Evolutionary conservation across 441 rosid species (phyloP).

Genomic region (Brassica hybrid): DNA sequence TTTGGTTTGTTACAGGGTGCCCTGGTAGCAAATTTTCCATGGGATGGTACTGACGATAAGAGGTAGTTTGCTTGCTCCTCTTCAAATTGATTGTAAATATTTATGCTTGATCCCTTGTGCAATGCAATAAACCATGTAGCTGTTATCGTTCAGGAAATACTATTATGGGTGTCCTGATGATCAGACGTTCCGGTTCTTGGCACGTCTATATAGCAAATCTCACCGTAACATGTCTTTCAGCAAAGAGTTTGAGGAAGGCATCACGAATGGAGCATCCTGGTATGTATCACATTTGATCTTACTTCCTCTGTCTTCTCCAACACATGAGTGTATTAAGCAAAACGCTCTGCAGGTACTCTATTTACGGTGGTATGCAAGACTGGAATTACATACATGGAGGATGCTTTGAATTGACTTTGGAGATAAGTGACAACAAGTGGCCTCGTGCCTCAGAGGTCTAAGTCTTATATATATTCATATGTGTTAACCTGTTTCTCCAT

Average conservation of each 20-base stretch:
- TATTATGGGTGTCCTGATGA: constrained; percentile 94
- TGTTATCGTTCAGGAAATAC: constrained; percentile 62
- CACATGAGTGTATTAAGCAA: constrained; percentile 13
- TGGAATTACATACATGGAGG: constrained; percentile 96
- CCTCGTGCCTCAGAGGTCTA: constrained; percentile 84
- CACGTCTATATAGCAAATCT: constrained; percentile 75
- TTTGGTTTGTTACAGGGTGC: constrained; percentile 69
- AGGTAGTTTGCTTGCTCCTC: constrained; percentile 53
- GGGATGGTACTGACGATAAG: constrained; percentile 90
- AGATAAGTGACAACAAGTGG: constrained; percentile 93
- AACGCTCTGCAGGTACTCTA: constrained; percentile 75
- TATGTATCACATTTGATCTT: constrained; percentile 37
- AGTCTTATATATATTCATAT: background rate
- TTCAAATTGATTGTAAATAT: background rate
- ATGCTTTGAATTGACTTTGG: constrained; percentile 94
- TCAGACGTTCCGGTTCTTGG: constrained; percentile 78
- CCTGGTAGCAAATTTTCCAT: constrained; percentile 96
- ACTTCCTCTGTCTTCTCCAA: constrained; percentile 15
- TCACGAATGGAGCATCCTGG: constrained; percentile 96
- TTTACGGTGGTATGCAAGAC: constrained; percentile 99
- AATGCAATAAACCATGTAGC: constrained; percentile 19
- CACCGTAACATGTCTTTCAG: constrained; percentile 93
- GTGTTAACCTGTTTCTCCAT: constrained; percentile 20
- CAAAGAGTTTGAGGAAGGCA: constrained; percentile 86
- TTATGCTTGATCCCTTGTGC: background rate